Percentiles rank a stretch among this genome's conserved stretches.
Conservation (phyloP, 257 asterid species). For the Fraxinus anomala region DNA sequence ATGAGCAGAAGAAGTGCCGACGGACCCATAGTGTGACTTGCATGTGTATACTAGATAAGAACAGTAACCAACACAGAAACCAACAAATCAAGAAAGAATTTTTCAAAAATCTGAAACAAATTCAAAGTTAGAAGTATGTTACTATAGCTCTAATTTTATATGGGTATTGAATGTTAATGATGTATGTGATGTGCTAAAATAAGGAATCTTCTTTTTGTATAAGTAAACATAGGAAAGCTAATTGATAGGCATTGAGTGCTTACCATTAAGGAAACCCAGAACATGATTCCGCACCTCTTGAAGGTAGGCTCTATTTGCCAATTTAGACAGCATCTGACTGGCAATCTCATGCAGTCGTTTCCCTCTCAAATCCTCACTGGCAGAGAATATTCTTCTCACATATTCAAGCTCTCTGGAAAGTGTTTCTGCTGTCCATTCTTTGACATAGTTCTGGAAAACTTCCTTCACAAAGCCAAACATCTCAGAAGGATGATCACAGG, state of each 20-base stretch:
- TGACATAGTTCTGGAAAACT: constrained; percentile 80
- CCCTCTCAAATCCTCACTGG: constrained; percentile 85
- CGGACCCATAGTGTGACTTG: background rate
- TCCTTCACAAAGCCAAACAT: constrained; percentile 98
- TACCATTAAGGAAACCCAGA: constrained; percentile 68
- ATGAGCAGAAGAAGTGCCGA: too few relatives aligned
- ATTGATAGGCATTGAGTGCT: constrained; percentile 9
- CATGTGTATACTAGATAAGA: background rate
- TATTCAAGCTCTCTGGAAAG: constrained; percentile 80
- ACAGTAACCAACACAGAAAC: constrained; percentile 1
- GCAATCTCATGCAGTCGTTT: constrained; percentile 66
- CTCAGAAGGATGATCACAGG: constrained; percentile 94
- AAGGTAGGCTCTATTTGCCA: constrained; percentile 60
- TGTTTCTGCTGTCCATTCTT: constrained; percentile 80
- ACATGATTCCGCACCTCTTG: constrained; percentile 64
- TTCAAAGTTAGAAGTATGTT: background rate
- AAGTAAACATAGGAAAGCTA: background rate
- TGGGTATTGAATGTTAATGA: constrained; percentile 7
- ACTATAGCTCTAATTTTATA: constrained; percentile 8
- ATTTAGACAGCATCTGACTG: constrained; percentile 56
- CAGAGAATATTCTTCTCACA: constrained; percentile 66
- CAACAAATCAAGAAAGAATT: background rate
- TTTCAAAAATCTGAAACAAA: background rate
- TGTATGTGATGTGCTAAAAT: constrained; percentile 16
- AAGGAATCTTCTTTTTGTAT: background rate